Conservation (phyloP, 2,329 filamentous ascomycete species). For the Spiromastix sp. region DNA sequence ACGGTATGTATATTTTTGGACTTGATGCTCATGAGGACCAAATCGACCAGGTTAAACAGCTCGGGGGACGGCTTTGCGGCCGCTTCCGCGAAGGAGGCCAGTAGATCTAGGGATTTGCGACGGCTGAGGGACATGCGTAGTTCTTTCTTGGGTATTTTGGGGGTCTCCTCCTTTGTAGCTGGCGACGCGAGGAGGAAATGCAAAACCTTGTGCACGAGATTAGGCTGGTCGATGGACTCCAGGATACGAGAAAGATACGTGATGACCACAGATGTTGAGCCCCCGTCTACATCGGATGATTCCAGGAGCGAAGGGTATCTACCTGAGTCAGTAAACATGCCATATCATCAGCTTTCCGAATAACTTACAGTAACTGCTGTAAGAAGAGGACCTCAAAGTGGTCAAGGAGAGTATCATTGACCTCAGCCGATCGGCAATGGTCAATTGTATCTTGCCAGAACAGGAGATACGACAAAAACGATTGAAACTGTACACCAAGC, state of each 20-base stretch:
- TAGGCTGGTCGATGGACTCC: conserved; percentile 82
- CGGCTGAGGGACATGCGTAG: conserved; percentile 52
- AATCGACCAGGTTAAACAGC: conserved; percentile 85
- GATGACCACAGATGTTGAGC: conserved; percentile 89
- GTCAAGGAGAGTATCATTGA: conserved; percentile 85
- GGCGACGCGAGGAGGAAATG: conserved; percentile 83
- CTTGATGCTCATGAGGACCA: conserved; percentile 73
- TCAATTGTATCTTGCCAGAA: conserved; percentile 99
- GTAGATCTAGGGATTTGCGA: conserved; percentile 78
- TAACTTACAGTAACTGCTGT: conserved; percentile 73
- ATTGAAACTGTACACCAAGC: conserved; percentile 78
- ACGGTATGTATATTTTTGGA: conserved; percentile 84
- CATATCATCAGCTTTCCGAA: neutral
- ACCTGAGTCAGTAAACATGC: conserved; percentile 1
- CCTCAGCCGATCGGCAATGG: conserved; percentile 83
- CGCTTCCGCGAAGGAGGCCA: conserved; percentile 66
- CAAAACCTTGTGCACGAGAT: conserved; percentile 87
- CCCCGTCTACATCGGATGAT: conserved; percentile 93
- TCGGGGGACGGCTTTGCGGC: conserved; percentile 69
- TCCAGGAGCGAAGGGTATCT: conserved; percentile 93
- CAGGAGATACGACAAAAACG: conserved; percentile 85
- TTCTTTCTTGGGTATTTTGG: conserved; percentile 45
- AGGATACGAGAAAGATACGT: conserved; percentile 87
- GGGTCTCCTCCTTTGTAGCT: conserved; percentile 26
- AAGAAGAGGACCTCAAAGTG: conserved; percentile 96